A percentile compares a stretch with the other conserved stretches of the same genome.
Conservation (phyloP, 2,329 filamentous ascomycete species). For the Aspergillus brasiliensis region DNA sequence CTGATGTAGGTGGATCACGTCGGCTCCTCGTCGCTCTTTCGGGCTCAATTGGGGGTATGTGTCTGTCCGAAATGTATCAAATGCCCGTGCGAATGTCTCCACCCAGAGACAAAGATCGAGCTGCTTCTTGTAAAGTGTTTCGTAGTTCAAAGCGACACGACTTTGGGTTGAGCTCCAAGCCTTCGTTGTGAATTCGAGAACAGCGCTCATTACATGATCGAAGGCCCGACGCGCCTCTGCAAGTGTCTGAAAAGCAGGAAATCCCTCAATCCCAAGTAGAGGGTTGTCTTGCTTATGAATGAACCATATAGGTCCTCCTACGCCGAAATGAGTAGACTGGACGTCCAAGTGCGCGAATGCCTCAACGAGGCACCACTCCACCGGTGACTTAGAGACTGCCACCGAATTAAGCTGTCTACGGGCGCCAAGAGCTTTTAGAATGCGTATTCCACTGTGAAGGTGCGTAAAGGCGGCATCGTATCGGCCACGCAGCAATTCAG, state of each 20-base stretch:
- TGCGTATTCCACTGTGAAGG: conserved; percentile 4
- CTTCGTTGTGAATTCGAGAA: background rate
- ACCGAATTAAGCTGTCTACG: background rate
- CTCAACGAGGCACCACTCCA: conserved; percentile 4
- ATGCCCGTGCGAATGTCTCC: background rate
- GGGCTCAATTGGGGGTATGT: background rate
- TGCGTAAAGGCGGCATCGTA: conserved; percentile 14
- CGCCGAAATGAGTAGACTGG: conserved; percentile 7
- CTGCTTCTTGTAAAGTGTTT: background rate
- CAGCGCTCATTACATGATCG: background rate
- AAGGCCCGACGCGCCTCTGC: conserved; percentile 4
- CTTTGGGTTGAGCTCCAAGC: background rate
- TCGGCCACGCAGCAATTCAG: conserved; percentile 4
- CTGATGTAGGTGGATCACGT: conserved; percentile 19
- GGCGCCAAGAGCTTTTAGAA: conserved; percentile 1
- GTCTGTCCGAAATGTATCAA: background rate
- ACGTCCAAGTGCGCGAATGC: conserved; percentile 9
- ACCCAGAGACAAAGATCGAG: background rate
- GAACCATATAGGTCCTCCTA: background rate
- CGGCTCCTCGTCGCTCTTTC: conserved; percentile 17
- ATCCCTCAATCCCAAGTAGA: background rate
- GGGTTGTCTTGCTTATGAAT: background rate
- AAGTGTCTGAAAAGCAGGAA: background rate
- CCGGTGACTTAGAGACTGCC: background rate
- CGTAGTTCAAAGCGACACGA: background rate